A percentile compares a stretch with the other conserved stretches of the same genome.
Conservation (phyloP, 495 filamentous ascomycete genomes). For the Lophiotrema nucula region DNA sequence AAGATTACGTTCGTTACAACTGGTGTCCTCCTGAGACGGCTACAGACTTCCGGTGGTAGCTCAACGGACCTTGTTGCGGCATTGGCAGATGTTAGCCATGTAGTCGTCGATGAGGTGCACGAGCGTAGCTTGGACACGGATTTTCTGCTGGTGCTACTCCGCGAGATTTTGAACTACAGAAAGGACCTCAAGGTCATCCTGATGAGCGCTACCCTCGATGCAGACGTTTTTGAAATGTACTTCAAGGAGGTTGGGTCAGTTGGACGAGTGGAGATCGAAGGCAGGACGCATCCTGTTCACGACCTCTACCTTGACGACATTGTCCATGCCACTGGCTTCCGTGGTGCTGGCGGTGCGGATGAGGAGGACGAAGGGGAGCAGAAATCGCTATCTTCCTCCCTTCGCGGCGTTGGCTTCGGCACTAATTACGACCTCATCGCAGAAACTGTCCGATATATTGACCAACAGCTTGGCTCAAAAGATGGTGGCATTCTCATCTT, state of each 20-base stretch:
- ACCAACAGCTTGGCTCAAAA: slow-evolving; percentile 64
- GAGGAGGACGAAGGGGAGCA: slow-evolving; percentile 36
- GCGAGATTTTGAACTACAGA: slow-evolving; percentile 72
- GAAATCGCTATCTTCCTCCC: slow-evolving; percentile 57
- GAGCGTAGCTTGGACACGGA: slow-evolving; percentile 95
- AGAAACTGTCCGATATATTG: slow-evolving; percentile 74
- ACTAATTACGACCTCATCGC: slow-evolving; percentile 93
- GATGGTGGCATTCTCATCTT: slow-evolving; percentile 92
- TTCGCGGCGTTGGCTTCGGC: slow-evolving; percentile 73
- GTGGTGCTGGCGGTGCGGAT: slow-evolving; percentile 14
- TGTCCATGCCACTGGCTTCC: slow-evolving; percentile 74
- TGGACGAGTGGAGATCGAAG: slow-evolving; percentile 78
- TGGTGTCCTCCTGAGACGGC: slow-evolving; percentile 83
- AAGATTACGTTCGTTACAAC: slow-evolving; percentile 96
- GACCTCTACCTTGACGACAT: slow-evolving; percentile 93
- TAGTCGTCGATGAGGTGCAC: slow-evolving; percentile 96
- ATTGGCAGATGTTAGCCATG: slow-evolving; percentile 84
- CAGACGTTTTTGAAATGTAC: slow-evolving; percentile 79
- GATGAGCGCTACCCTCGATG: slow-evolving; percentile 98
- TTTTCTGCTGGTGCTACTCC: slow-evolving; percentile 84
- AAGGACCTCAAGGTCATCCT: slow-evolving; percentile 87
- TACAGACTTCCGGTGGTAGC: slow-evolving; percentile 81
- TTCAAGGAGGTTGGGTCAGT: slow-evolving; percentile 70
- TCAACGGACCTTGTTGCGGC: slow-evolving; percentile 70
- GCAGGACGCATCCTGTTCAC: slow-evolving; percentile 83